Base-by-base conservation (phyloP, 495 filamentous ascomycete species). In the Venustampulla echinocandica region DNA sequence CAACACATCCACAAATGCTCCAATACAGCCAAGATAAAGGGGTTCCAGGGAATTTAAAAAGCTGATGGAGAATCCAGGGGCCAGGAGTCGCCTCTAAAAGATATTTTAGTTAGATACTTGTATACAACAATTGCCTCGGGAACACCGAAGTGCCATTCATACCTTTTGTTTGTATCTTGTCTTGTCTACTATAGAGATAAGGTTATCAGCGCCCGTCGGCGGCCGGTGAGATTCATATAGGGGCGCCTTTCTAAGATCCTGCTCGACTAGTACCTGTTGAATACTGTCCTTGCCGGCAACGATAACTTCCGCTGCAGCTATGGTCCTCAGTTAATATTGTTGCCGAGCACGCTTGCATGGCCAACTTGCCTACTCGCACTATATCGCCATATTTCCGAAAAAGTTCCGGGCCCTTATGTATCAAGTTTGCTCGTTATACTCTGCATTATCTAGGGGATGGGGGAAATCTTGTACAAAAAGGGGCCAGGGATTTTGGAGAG, bases 301-400 rank as follows among this genome's bases (percentile, higher is more conserved):
- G 7, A 48, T 22, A 13, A 53, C 33, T 15, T 53, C 50, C 4
- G 14, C 32, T 4, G 50, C 44, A 4, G 20, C 50, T 53, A 30
- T n/a, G 7, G 10, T 43, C 25, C n/a, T n/a, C n/a, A n/a, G n/a
- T n/a, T n/a, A 2, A 19, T 6, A 20, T 2, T 33, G 14, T 14
- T 34, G 42, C 9, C n/a, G 18, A 10, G 7, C n/a, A 21, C 10
- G 4, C 14, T 19, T n/a, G 9, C 24, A 21, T 22, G 24, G 30
- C 15, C 13, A 30, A 7, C 44, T 48, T 22, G 48, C 50, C 45
- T 39, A 53, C 34, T 41, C 50, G 36, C 9, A 53, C 50, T 2
- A 53, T 30, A 25, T 44, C 33, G 4, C 50, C 50, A 48, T 53
- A 53, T 22, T 53, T 53, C 32, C 44, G 11, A 17, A 53, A 48